Evolutionary conservation across 345 rosid species (phyloP).

Genomic region (Salix viminalis): DNA sequence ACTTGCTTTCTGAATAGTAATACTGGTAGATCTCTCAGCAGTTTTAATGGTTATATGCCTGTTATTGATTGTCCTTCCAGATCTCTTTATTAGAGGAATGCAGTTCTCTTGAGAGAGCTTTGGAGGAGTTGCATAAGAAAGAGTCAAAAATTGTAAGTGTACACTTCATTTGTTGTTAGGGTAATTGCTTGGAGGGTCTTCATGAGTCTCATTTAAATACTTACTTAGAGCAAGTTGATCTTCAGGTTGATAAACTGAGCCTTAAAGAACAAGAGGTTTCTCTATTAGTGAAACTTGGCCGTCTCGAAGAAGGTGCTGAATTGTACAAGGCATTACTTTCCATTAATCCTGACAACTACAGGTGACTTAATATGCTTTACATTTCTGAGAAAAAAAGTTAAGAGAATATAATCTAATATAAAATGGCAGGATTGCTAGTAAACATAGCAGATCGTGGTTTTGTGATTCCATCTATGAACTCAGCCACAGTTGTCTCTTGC

Average conservation of each 20-base stretch:
- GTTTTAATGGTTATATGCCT: background rate
- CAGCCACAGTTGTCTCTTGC: background rate
- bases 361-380: constrained; percentile 40
- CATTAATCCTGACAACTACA: constrained; percentile 95
- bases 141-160: constrained; percentile 70
- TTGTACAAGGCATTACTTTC: constrained; percentile 66
- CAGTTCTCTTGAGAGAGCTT: constrained; percentile 58
- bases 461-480: background rate
- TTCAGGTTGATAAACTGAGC: constrained; percentile 81
- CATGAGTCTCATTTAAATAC: constrained; percentile 8
- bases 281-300: constrained; percentile 70
- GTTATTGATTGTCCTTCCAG: constrained; percentile 34
- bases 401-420: background rate
- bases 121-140: constrained; percentile 76
- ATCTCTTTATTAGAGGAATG: constrained; percentile 88
- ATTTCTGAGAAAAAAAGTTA: background rate
- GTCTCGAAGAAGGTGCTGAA: constrained; percentile 68
- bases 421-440: background rate
- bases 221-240: constrained; percentile 15
- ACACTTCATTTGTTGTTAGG: background rate
- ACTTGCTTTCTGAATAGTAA: background rate
- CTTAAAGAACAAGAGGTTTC: constrained; percentile 87
- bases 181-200: background rate
- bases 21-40: background rate
- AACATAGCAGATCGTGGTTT: background rate